These are phyloP conservation scores for Colletotrichum cereale DNA, from an alignment of 2,329 filamentous ascomycete species.

Conservation along the genomic window DNA sequence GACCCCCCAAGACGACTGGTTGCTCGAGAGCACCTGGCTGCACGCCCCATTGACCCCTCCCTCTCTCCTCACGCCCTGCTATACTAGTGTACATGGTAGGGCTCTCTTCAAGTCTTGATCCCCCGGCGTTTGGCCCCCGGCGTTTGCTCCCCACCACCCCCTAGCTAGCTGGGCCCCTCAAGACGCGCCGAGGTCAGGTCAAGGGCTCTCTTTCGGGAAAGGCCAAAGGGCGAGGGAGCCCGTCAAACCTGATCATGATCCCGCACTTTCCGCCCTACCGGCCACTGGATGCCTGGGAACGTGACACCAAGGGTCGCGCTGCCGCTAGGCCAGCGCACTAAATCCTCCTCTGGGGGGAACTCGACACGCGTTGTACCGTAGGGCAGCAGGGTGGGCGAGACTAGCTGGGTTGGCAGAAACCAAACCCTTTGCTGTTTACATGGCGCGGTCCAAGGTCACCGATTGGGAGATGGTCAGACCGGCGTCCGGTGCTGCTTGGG, in stretches of 20 bases:
- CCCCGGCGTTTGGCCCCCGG: neutral
- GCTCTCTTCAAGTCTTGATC: neutral
- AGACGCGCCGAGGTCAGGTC: constrained; percentile 31
- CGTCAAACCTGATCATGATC: constrained; percentile 31
- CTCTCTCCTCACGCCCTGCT: neutral
- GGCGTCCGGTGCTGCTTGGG: neutral
- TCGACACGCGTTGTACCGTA: constrained; percentile 5
- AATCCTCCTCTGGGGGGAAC: constrained; percentile 23
- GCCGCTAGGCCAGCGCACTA: constrained; percentile 23
- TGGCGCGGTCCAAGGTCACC: neutral
- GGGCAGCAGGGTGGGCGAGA: neutral
- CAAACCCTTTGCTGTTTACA: constrained; percentile 3
- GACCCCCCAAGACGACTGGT: constrained; percentile 19
- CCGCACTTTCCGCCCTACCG: constrained; percentile 37
- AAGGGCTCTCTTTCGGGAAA: constrained; percentile 25
- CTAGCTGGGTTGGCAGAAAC: neutral
- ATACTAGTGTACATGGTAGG: neutral
- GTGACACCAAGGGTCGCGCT: constrained; percentile 21
- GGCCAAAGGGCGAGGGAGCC: neutral
- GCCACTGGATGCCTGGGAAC: constrained; percentile 11
- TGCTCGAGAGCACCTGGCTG: neutral
- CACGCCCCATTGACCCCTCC: no score
- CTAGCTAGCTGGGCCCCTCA: neutral
- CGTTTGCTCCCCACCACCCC: neutral
- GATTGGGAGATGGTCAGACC: neutral